phyloP scores from a whole-genome alignment of 352 stramenopile species.

The Phytophthora idaei region DNA sequence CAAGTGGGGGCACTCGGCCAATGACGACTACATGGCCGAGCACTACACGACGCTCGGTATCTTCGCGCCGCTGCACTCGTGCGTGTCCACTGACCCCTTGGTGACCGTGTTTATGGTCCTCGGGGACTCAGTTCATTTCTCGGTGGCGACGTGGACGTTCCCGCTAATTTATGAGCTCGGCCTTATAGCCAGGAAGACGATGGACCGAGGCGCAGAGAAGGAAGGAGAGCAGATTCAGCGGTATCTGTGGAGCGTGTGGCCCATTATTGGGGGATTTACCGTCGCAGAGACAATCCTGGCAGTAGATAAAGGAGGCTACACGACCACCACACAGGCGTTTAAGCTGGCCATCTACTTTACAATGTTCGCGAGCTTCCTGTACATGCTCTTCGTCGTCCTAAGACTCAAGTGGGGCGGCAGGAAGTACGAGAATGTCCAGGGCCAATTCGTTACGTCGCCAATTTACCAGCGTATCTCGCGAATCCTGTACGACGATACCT shows the following conservation, averaged over 20 bases:
- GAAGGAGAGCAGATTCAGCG: slow-evolving; percentile 37
- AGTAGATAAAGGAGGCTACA: slow-evolving; percentile 41
- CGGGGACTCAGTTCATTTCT: slow-evolving; percentile 41
- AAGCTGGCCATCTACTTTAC: slow-evolving; percentile 46
- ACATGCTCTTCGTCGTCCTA: slow-evolving; percentile 43
- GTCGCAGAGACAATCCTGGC: slow-evolving; percentile 34
- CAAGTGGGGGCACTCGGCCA: slow-evolving; percentile 8
- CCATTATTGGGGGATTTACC: slow-evolving; percentile 29
- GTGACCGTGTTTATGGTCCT: slow-evolving; percentile 35
- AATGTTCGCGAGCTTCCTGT: slow-evolving; percentile 49
- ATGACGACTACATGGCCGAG: slow-evolving; percentile 26
- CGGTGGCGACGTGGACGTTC: slow-evolving; percentile 46
- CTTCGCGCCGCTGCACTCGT: slow-evolving; percentile 39
- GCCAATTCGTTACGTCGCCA: slow-evolving; percentile 55
- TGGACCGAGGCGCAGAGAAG: slow-evolving; percentile 48
- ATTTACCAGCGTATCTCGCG: slow-evolving; percentile 62
- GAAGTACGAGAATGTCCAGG: slow-evolving; percentile 64
- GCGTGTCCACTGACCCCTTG: slow-evolving; percentile 22
- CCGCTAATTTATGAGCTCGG: slow-evolving; percentile 46
- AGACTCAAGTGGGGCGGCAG: slow-evolving; percentile 51
- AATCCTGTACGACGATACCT: slow-evolving; percentile 43
- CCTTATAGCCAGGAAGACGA: slow-evolving; percentile 44
- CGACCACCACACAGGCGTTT: slow-evolving; percentile 40
- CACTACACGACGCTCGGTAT: slow-evolving; percentile 42
- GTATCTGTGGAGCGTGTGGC: slow-evolving; percentile 36